phyloP scores from a whole-genome alignment of 1,284 basidiomycete species.

The Neolentinus lepideus region DNA sequence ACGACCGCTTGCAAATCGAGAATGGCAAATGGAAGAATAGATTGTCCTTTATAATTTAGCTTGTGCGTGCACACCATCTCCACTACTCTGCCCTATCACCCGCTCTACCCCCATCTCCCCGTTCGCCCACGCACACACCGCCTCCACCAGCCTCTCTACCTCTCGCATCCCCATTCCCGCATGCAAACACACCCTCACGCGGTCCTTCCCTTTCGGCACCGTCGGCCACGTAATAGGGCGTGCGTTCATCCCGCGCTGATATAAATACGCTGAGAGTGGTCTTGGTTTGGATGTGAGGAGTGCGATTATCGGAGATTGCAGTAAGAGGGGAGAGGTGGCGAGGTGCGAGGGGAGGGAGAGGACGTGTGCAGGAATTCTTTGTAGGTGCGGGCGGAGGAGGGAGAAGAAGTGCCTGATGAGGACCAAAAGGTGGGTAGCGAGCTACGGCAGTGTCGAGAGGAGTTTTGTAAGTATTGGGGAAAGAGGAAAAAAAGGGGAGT shows the following conservation, averaged over 20 bases:
- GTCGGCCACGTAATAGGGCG: conserved; percentile 82
- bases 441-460: conserved; percentile 23
- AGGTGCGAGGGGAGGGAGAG: conserved; percentile 36
- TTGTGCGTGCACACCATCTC: no score
- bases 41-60: no score
- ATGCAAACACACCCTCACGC: conserved; percentile 83
- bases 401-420: conserved; percentile 31
- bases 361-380: conserved; percentile 31
- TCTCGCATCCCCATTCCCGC: conserved; percentile 64
- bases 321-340: conserved; percentile 14
- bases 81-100: not conserved
- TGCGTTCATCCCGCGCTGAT: conserved; percentile 55
- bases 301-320: conserved; percentile 74
- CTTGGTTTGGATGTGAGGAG: conserved; percentile 73
- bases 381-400: conserved; percentile 21
- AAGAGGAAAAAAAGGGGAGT: conserved; percentile 18
- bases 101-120: conserved; percentile 12
- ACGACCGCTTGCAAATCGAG: not conserved
- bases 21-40: no score
- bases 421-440: conserved; percentile 32
- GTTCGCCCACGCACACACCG: conserved; percentile 22
- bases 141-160: conserved; percentile 31
- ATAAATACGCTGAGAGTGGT: conserved; percentile 61
- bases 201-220: conserved; percentile 75
- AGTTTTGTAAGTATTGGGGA: no score